These are phyloP conservation scores for Pseudocercospora eumusae DNA, from an alignment of 2,329 filamentous ascomycete species.

Conservation along the genomic window DNA sequence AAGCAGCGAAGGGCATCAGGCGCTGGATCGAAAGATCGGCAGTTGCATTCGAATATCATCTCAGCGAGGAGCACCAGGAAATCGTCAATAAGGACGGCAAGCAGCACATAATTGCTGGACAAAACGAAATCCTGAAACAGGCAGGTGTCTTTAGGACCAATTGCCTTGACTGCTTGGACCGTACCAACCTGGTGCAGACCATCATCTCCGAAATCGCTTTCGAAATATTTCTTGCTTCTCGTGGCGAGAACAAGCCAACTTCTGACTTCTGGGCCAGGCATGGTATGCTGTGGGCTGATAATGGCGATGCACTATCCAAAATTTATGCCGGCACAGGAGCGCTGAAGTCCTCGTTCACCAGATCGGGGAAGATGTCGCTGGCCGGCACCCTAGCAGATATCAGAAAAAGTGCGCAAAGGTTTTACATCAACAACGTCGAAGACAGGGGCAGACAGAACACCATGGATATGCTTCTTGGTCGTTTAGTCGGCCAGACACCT, in stretches of 20 bases:
- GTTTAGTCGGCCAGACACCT: conserved; percentile 76
- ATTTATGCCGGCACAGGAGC: conserved; percentile 97
- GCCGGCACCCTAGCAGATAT: conserved; percentile 93
- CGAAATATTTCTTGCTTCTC: conserved; percentile 77
- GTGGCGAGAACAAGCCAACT: conserved; percentile 62
- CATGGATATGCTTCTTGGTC: conserved; percentile 90
- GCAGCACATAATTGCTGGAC: conserved; percentile 32
- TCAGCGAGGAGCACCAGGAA: conserved; percentile 72
- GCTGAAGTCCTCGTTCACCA: conserved; percentile 90
- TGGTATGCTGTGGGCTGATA: conserved; percentile 94
- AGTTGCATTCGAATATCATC: conserved; percentile 88
- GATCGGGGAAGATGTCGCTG: conserved; percentile 92
- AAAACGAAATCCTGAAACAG: conserved; percentile 71
- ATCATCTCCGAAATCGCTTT: conserved; percentile 93
- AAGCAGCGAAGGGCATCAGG: conserved; percentile 82
- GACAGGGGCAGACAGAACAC: conserved; percentile 92
- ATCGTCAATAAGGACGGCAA: conserved; percentile 43
- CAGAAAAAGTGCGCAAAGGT: conserved; percentile 86
- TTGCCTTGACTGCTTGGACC: conserved; percentile 91
- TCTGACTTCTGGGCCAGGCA: conserved; percentile 91
- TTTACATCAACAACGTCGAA: conserved; percentile 97
- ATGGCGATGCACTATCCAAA: conserved; percentile 88
- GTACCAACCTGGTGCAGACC: conserved; percentile 94
- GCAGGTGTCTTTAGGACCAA: conserved; percentile 96
- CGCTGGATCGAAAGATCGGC: conserved; percentile 75